A percentile compares a stretch with the other conserved stretches of the same genome.
Conservation (phyloP, 1,284 basidiomycete genomes). For the Cerrena zonata region DNA sequence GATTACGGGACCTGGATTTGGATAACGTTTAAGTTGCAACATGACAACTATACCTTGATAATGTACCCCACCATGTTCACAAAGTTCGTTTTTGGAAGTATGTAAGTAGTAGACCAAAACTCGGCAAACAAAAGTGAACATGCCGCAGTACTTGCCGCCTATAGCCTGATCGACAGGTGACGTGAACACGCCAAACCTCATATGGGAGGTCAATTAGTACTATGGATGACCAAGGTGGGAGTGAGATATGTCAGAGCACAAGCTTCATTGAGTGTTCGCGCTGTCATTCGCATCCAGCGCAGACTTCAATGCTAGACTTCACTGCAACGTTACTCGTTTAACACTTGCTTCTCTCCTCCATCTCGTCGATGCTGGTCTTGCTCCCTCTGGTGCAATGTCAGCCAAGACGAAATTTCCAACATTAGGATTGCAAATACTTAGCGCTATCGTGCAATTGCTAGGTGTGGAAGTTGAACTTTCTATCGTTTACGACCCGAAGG, state of each 20-base stretch:
- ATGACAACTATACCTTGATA: too few relatives aligned
- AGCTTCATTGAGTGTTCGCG: neutral
- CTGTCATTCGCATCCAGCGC: neutral
- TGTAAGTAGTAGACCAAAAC: too few relatives aligned
- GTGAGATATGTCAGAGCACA: neutral
- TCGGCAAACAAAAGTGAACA: too few relatives aligned
- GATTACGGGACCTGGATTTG: too few relatives aligned
- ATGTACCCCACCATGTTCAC: too few relatives aligned
- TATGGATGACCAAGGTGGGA: neutral
- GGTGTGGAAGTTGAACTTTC: too few relatives aligned
- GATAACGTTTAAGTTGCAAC: too few relatives aligned
- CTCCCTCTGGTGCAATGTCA: neutral
- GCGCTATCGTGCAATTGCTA: conserved; percentile 23
- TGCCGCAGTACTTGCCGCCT: too few relatives aligned
- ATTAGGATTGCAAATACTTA: conserved; percentile 23
- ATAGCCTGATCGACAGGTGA: too few relatives aligned
- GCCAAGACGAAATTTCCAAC: conserved; percentile 16
- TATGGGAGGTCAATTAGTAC: neutral
- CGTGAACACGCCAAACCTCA: neutral
- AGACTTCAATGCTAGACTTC: neutral
- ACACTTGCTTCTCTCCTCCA: neutral
- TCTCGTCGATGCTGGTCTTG: too few relatives aligned
- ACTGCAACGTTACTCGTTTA: neutral
- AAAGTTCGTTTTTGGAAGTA: too few relatives aligned
- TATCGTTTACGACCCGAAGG: neutral